Evolutionary conservation across 2,329 filamentous ascomycete genomes (phyloP).

Genomic region (Davidsoniella australis): DNA sequence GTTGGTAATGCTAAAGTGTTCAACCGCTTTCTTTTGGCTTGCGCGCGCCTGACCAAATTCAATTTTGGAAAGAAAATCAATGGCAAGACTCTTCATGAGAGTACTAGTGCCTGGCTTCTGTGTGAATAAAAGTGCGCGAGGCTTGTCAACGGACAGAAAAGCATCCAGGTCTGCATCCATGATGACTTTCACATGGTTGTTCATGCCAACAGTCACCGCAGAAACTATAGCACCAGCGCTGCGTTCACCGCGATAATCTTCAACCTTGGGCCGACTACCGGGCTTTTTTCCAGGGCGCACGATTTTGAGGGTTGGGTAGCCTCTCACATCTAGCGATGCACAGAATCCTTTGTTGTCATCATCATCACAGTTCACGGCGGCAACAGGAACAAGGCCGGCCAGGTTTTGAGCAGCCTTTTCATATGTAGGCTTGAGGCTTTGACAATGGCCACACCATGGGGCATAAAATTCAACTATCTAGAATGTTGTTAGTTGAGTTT

Average conservation of each 20-base stretch:
- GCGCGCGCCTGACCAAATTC: constrained; percentile 60
- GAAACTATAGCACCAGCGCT: constrained; percentile 78
- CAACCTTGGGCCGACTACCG: constrained; percentile 51
- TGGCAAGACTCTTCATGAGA: constrained; percentile 66
- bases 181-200: constrained; percentile 73
- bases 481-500: not conserved
- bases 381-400: constrained; percentile 83
- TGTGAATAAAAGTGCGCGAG: constrained; percentile 82
- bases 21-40: constrained; percentile 36
- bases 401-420: constrained; percentile 85
- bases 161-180: constrained; percentile 61
- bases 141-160: constrained; percentile 50
- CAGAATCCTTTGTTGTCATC: constrained; percentile 83
- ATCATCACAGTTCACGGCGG: constrained; percentile 87
- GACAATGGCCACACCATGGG: constrained; percentile 94
- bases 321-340: constrained; percentile 68
- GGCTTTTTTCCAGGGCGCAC: constrained; percentile 69
- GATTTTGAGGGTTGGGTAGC: constrained; percentile 93
- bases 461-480: constrained; percentile 76
- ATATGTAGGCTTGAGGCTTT: constrained; percentile 88
- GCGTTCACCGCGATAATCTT: constrained; percentile 78
- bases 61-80: constrained; percentile 74
- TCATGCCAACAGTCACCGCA: constrained; percentile 70
- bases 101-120: constrained; percentile 82
- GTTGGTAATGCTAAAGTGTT: constrained; percentile 57